Evolutionary conservation across 2,329 filamentous ascomycete species (phyloP), one percentile per base, ranked within the genome.

Genomic region (Diplocarpon mali): DNA sequence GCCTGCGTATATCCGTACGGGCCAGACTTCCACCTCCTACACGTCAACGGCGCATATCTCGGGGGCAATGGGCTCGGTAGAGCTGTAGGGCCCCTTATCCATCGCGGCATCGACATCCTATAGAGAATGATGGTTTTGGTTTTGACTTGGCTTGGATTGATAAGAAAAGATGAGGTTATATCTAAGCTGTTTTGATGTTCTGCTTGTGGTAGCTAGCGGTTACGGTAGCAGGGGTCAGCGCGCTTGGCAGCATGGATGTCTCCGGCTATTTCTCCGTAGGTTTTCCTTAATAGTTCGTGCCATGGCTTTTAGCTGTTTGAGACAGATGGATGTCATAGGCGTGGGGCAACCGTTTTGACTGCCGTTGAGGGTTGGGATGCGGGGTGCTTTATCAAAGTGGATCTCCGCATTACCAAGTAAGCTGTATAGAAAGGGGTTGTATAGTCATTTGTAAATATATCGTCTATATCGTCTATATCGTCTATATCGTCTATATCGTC

Each of bases 1-100:
- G 85, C 81, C 65, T 90, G 85, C 35, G 83, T 85, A 67, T 92
- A 92, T 57, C 85, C 85, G 61, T 86, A 89, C 0, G 76, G 60
- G 16, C 70, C 71, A 35, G 72, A 74, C 54, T 75, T 71, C 54
- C 52, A 58, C 49, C 73, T 69, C 43, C 61, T 62, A 30, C 45
- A 40, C 8, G 46, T 48, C 27, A 50, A 36, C 34, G 47, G 50
- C 1, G 15, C 35, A 20, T 35, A 37, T 40, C 40, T 43, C 12
- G 45, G 45, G n/a, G 34, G 36, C 44, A 53, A 46, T 42, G 43
- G 35, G 15, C 48, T 38, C 13, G 42, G 45, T 9, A 54, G 39
- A 54, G 51, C 45, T 50, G 35, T 35, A 15, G 35, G 16, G 20
- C 44, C 46, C 48, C 48, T 39, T 15, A 51, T n/a, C 35, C 40